Percentiles rank a stretch among this genome's conserved stretches.
Conservation (phyloP, 2,329 filamentous ascomycete genomes). For the Paradendryphiella salina region DNA sequence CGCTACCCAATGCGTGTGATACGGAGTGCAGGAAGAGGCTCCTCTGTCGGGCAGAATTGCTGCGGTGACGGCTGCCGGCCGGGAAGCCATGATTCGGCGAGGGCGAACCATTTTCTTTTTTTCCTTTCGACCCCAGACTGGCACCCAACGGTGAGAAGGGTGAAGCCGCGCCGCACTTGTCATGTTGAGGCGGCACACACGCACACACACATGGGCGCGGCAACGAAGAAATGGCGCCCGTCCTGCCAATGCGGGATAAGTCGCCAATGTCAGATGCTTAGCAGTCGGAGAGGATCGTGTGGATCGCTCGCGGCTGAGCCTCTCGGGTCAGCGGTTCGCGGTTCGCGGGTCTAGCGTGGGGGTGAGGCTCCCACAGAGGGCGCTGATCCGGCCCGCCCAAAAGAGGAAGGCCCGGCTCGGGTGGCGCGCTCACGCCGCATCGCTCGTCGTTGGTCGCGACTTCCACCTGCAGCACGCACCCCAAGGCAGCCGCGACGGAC, state of each 20-base stretch:
- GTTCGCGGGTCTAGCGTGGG: conserved; percentile 8
- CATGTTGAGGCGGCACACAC: background rate
- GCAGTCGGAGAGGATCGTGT: conserved; percentile 7
- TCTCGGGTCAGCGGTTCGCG: conserved; percentile 7
- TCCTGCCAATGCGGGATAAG: conserved; percentile 11
- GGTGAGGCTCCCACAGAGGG: conserved; percentile 5
- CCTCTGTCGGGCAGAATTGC: conserved; percentile 1
- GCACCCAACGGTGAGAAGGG: background rate
- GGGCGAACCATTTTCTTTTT: background rate
- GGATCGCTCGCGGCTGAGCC: conserved; percentile 1
- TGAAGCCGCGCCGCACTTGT: background rate
- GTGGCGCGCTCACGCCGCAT: background rate
- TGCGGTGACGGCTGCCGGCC: conserved; percentile 9
- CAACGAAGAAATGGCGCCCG: background rate
- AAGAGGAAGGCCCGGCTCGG: conserved; percentile 5
- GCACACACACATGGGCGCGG: no score
- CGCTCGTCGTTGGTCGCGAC: background rate
- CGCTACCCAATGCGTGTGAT: conserved; percentile 15
- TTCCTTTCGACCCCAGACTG: background rate
- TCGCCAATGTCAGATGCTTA: conserved; percentile 14
- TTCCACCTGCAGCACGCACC: background rate
- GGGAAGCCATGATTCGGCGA: conserved; percentile 1
- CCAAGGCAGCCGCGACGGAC: background rate
- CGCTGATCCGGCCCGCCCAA: conserved; percentile 8
- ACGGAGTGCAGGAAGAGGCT: conserved; percentile 1